Percentiles rank a stretch among this genome's conserved stretches.
Conservation (phyloP, 108 stramenopile genomes). For the Nitzschia palea region DNA sequence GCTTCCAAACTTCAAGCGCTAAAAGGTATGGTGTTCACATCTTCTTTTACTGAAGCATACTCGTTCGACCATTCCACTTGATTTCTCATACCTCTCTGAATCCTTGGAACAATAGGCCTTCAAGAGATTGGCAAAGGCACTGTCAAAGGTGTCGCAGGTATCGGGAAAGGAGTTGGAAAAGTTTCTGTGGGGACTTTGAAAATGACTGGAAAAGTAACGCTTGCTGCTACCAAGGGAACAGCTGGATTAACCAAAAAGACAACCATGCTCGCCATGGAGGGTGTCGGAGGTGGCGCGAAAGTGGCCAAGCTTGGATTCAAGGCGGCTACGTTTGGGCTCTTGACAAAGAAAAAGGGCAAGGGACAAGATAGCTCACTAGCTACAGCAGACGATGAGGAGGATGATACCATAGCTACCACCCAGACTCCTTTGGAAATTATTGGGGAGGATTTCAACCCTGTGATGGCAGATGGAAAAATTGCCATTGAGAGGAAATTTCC, state of each 20-base stretch:
- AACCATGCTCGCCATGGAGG: neutral
- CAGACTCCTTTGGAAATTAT: slow-evolving; percentile 13
- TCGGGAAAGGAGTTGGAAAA: slow-evolving; percentile 16
- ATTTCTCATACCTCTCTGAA: no score
- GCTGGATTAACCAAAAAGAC: slow-evolving; percentile 13
- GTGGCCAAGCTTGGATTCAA: slow-evolving; percentile 23
- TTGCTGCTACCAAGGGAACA: slow-evolving; percentile 17
- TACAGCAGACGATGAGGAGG: slow-evolving; percentile 19
- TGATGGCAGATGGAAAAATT: slow-evolving; percentile 4
- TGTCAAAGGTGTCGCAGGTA: slow-evolving; percentile 19
- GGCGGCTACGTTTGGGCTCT: slow-evolving; percentile 18
- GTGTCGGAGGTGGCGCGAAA: slow-evolving; percentile 17
- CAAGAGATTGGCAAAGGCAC: slow-evolving; percentile 37
- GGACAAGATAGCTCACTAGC: slow-evolving; percentile 22
- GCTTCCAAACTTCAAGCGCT: slow-evolving; percentile 21
- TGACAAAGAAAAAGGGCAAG: slow-evolving; percentile 23
- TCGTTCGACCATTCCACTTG: no score
- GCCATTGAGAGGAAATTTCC: slow-evolving; percentile 30
- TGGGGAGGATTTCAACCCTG: neutral
- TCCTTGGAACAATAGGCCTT: slow-evolving; percentile 14
- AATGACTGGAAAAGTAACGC: slow-evolving; percentile 24
- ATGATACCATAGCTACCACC: slow-evolving; percentile 14
- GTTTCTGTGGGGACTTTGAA: slow-evolving; percentile 31
- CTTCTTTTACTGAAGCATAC: no score
- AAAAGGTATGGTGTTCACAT: slow-evolving; percentile 23